Evolutionary conservation across 176 grass and related monocot genomes (phyloP), one percentile per base, ranked within the genome.

Genomic region (Olyra latifolia): DNA sequence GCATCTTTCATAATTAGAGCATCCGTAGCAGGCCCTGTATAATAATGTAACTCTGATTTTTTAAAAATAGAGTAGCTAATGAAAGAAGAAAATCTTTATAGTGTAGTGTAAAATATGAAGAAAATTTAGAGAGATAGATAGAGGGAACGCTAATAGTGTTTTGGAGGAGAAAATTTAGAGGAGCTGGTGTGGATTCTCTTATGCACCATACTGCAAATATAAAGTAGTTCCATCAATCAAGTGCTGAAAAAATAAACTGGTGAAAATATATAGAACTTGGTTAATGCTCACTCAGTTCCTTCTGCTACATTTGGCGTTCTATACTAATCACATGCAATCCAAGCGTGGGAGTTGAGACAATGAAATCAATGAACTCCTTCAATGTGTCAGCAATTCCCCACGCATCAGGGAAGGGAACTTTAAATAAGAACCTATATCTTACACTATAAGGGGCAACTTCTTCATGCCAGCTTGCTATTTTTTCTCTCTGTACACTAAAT

Each of bases 341-440:
- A 49, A 79, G 62, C 44, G 22, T 74, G 40, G 52, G 58, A 84
- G n/a, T 19, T 35, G 80, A 71, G 38, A 59, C 49, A 55, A 46
- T 39, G 61, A 57, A 80, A 81, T 24, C 52, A 87, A 79, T 60
- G 30, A 68, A 62, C 54, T 76, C 55, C 30, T 80, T 74, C 7
- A 74, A 61, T 54, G 29, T 35, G 54, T 39, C 39, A 62, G 6
- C 38, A 35, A 19, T 72, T 77, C 58, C 75, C 76, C 5, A 24
- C 0, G 66, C 63, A 72, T 46, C 69, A 80, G 62, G 76, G 71
- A 80, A 80, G 62, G 76, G 71, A 80, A 84, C 70, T 71, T 69
- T 17, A 70, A 49, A 56, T 46, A 32, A 45, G 41, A 39, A 32
- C 27, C 53, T 10, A 13, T 58, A 52, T 42, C 71, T 52, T 45